Percentiles rank a stretch among this genome's conserved stretches.
These are phyloP conservation scores for Solanum hybrid DNA, from an alignment of 305 asterid genomes.

Conservation along the genomic window DNA sequence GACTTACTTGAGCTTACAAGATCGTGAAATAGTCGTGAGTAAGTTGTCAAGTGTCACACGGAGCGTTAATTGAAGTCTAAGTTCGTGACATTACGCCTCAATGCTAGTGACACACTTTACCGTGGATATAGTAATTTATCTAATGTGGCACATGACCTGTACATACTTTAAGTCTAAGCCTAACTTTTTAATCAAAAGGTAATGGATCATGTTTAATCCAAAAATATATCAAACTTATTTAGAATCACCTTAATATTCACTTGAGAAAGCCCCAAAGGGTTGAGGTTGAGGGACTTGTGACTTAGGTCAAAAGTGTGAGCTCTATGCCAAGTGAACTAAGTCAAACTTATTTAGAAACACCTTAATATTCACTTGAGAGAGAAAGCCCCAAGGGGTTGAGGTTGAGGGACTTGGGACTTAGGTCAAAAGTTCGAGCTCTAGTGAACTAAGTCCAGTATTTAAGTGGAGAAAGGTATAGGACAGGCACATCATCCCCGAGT, in stretches of 20 bases:
- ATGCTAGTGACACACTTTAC: background rate
- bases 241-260: background rate
- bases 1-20: background rate
- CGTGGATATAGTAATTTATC: background rate
- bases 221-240: background rate
- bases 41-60: background rate
- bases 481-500: background rate
- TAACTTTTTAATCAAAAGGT: background rate
- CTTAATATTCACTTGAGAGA: background rate
- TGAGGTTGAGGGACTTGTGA: background rate
- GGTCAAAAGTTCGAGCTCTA: background rate
- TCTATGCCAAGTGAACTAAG: background rate
- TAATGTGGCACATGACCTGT: background rate
- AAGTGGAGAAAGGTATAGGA: background rate
- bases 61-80: background rate
- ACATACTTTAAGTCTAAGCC: background rate
- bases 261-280: background rate
- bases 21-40: background rate
- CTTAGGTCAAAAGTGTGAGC: background rate
- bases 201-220: background rate
- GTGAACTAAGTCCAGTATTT: background rate
- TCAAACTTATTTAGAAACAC: background rate
- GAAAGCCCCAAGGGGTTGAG: background rate
- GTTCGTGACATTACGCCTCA: background rate
- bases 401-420: background rate